A percentile compares a stretch with the other conserved stretches of the same genome.
Evolutionary conservation across 2,329 filamentous ascomycete genomes (phyloP).

Genomic region (Penicillium sp.): DNA sequence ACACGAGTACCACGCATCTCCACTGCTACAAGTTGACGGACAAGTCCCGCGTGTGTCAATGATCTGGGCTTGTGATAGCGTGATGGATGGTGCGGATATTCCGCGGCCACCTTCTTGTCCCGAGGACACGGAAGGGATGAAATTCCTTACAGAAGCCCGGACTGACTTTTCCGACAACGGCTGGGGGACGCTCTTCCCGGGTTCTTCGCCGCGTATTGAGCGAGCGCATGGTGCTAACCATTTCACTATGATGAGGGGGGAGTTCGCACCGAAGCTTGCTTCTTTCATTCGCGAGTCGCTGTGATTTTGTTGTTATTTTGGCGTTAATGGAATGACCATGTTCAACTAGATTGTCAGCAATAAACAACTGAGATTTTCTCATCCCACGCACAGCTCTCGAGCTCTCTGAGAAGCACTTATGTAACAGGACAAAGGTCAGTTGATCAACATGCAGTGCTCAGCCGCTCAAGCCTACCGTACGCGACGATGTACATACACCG

Average conservation of each 20-base stretch:
- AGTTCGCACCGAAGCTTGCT: neutral
- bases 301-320: neutral
- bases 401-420: too few species aligned
- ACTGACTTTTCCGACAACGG: conserved; percentile 11
- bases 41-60: neutral
- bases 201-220: neutral
- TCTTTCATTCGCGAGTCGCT: neutral
- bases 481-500: neutral
- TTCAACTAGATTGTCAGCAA: neutral
- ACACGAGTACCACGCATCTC: conserved; percentile 10
- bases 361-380: too few species aligned
- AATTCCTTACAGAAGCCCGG: conserved; percentile 11
- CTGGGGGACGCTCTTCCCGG: conserved; percentile 11
- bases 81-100: neutral
- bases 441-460: neutral
- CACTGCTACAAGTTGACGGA: neutral
- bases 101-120: neutral
- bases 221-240: neutral
- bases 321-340: neutral
- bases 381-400: too few species aligned
- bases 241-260: neutral
- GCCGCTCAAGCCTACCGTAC: neutral
- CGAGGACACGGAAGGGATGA: conserved; percentile 17
- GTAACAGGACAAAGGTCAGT: neutral
- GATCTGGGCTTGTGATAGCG: neutral